Evolutionary conservation across 192 early-diverging fungal species (phyloP), one percentile per base, ranked within the genome.

Genomic region (Coemansia sp.): DNA sequence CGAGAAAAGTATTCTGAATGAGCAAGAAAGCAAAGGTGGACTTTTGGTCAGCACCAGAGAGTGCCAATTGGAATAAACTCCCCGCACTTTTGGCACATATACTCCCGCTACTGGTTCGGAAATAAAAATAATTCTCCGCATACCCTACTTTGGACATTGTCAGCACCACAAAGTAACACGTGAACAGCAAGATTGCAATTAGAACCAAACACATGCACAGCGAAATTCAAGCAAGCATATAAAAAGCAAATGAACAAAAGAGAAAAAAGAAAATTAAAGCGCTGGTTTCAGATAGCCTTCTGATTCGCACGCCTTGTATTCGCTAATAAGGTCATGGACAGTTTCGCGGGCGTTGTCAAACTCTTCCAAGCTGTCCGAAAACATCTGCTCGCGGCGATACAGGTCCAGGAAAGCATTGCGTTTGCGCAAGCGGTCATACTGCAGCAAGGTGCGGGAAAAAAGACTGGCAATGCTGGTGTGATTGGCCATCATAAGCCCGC

Each of bases 401-500:
- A 91, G 90, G 26, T 97, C 94, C 69, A 99, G 71, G 68, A 96
- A 99, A 9, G 94, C 97, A 57, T 94, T 94, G 40, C 97, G 83
- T 79, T 95, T 95, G 60, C 91, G 82, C 60, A 99, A 76, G 33
- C 89, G 80, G 72, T 97, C 94, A 65, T 91, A 97, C 64, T 99
- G 94, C 61, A 93, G 88, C 60, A 89, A 83, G 3, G 88, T 94
- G 36, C 94, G 83, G 57, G 88, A 91, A 68, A 99, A 96, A 14
- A 99, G 77, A 84, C 93, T 84, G 2, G 85, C 82, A 58, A 96
- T 94, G 63, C 91, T 90, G 2, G 97, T 99, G 57, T 99, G 91
- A 72, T 99, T 99, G 11, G 97, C 97, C 50, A 99, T 77, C 97
- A 99, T 99, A 43, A 99, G 79, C 3, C 97, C 97, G 40, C 90